Base-by-base conservation (phyloP, 768 basidiomycete species). In the Panus rudis region DNA sequence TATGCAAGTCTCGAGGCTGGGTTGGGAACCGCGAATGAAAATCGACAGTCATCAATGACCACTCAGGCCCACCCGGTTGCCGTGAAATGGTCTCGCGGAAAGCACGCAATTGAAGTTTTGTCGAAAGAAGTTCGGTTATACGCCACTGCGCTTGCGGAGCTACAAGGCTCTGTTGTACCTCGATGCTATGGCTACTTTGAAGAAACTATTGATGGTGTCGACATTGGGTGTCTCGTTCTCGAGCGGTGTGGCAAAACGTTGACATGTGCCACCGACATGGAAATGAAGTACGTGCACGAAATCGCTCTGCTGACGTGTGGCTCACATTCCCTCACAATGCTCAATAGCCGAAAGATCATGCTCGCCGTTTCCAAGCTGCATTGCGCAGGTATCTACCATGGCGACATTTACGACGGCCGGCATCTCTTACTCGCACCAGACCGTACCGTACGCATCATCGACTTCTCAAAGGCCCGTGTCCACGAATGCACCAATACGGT, bases 101-200 rank as follows among this genome's bases (percentile, higher is more conserved):
- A 47, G 17, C 45, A 54, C 10, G 58, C 51, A 16, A 46, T 66
- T 16, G 42, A 53, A 10, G 48, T 46, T 6, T 48, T 71, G 11
- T 45, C 54, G 13, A 50, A 54, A 13, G 71, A 73, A 45, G 58
- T 59, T 2, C 50, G 47, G 13, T 50, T 69, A 24, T 71, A 71
- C 47, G 43, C 53, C 39, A 52, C 56, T 8, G 53, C 63, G 17
- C 56, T 71, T 23, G 31, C 35, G 24, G 39, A 44, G 7, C 55
- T 71, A 4, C 70, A 73, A 42, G 69, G 69, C 4, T 51, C 19
- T 7, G 58, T 64, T 7, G 64, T 71, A 1, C 71, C 70, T 8
- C 52, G 40, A n/a, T 66, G 57, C 47, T 64, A 63, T 43, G 68
- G 70, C 2, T 58, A 64, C 21, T 73, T 52, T 47, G 50, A 52